phyloP scores from a whole-genome alignment of 139 green algal species.

The Chlorella vulgaris region DNA sequence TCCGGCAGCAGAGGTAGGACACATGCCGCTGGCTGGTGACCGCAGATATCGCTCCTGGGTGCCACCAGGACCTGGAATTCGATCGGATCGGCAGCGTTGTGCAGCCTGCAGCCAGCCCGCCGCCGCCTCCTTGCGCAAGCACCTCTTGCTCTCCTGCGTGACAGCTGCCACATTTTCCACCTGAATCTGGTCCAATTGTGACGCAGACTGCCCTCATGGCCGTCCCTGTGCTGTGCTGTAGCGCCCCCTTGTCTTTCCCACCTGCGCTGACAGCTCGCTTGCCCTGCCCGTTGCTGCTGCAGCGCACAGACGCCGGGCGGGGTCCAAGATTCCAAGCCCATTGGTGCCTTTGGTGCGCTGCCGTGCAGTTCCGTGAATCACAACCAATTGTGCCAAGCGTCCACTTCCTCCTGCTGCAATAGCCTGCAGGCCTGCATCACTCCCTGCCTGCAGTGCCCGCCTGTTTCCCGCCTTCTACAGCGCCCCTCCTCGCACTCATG shows the following conservation, averaged over 20 bases:
- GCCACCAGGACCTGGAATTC: no score
- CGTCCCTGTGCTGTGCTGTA: neutral
- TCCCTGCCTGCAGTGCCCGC: no score
- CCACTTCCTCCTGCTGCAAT: neutral
- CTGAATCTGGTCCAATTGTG: no score
- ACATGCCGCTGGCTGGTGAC: neutral
- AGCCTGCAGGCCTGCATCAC: no score
- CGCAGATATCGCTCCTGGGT: neutral
- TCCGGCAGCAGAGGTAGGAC: neutral
- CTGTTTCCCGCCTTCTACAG: no score
- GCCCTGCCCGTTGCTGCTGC: neutral
- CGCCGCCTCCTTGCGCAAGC: no score
- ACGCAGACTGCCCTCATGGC: no score
- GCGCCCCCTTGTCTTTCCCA: neutral
- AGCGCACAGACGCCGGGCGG: constrained; percentile 6
- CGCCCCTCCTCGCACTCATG: no score
- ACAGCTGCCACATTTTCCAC: no score
- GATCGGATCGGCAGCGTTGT: no score
- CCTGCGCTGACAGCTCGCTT: neutral
- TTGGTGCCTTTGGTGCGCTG: neutral
- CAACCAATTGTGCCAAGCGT: neutral
- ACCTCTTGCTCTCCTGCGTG: no score
- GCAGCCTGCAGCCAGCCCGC: no score
- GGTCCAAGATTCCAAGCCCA: neutral
- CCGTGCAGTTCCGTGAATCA: neutral